phyloP scores from a whole-genome alignment of 1,284 basidiomycete genomes.

The Ustilago bromivora region DNA sequence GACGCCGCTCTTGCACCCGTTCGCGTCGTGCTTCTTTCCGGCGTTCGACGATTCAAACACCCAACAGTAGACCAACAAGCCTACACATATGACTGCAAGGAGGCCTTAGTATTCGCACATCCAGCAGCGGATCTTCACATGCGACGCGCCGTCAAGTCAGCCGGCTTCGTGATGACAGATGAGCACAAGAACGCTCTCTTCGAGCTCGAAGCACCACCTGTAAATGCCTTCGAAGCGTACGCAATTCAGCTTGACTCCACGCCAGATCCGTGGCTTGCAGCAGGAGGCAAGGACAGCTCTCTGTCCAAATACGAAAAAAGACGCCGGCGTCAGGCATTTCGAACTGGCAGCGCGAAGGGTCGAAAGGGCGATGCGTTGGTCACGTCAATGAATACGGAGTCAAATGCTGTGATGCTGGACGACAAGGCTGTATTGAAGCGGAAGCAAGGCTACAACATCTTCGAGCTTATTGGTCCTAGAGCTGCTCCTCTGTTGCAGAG shows the following conservation, averaged over 20 bases:
- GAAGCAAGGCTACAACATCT: slow-evolving; percentile 61
- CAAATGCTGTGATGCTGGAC: slow-evolving; percentile 3
- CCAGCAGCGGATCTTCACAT: slow-evolving; percentile 52
- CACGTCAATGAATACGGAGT: neutral
- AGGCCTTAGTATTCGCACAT: slow-evolving; percentile 49
- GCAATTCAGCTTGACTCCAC: slow-evolving; percentile 45
- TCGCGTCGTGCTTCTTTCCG: slow-evolving; percentile 24
- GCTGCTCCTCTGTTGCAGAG: slow-evolving; percentile 47
- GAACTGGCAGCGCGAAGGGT: slow-evolving; percentile 3
- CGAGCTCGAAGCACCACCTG: slow-evolving; percentile 2
- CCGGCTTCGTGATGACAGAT: slow-evolving; percentile 27
- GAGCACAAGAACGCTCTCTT: slow-evolving; percentile 31
- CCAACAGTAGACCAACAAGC: neutral
- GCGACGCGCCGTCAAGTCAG: slow-evolving; percentile 39
- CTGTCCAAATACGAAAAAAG: slow-evolving; percentile 39
- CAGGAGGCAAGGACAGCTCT: slow-evolving; percentile 45
- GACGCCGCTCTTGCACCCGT: slow-evolving; percentile 38
- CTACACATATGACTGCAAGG: slow-evolving; percentile 21
- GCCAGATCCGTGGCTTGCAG: slow-evolving; percentile 51
- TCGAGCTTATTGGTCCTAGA: slow-evolving; percentile 59
- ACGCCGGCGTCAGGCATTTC: slow-evolving; percentile 18
- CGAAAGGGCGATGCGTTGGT: neutral
- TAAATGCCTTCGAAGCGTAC: neutral
- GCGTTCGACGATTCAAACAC: slow-evolving; percentile 2
- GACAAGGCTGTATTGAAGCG: slow-evolving; percentile 19